Evolutionary conservation across 2,329 filamentous ascomycete genomes (phyloP).

Genomic region (Alternaria conjuncta): DNA sequence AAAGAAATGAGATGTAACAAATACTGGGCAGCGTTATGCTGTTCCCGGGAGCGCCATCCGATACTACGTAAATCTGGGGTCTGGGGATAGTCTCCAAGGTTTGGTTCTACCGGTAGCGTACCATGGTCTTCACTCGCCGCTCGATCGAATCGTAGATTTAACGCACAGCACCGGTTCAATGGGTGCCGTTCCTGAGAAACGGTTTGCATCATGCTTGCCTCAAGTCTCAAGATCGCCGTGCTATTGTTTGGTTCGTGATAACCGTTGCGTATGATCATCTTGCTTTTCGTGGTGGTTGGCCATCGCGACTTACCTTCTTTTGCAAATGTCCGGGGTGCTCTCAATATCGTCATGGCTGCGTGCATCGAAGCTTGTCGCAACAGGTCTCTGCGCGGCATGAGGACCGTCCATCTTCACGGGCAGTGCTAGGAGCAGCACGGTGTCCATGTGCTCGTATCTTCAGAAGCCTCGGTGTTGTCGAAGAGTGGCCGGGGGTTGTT

Average conservation of each 20-base stretch:
- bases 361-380: not conserved
- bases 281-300: not conserved
- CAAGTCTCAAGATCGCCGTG: not conserved
- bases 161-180: constrained; percentile 1
- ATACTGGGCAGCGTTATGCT: not conserved
- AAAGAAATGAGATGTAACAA: not conserved
- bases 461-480: not conserved
- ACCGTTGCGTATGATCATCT: not conserved
- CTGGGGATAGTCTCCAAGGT: constrained; percentile 3
- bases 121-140: not conserved
- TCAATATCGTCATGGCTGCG: not conserved
- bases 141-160: not conserved
- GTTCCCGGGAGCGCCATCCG: not conserved
- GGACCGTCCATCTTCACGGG: not conserved
- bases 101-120: constrained; percentile 5
- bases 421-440: constrained; percentile 4
- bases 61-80: not conserved
- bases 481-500: not conserved
- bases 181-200: not conserved
- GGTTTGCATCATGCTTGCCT: constrained; percentile 1
- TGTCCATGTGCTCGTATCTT: constrained; percentile 10
- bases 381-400: not conserved
- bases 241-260: not conserved
- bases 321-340: not conserved
- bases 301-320: not conserved